Conservation (phyloP, 306 rosid species). For the Elaeagnus macrophylla region DNA sequence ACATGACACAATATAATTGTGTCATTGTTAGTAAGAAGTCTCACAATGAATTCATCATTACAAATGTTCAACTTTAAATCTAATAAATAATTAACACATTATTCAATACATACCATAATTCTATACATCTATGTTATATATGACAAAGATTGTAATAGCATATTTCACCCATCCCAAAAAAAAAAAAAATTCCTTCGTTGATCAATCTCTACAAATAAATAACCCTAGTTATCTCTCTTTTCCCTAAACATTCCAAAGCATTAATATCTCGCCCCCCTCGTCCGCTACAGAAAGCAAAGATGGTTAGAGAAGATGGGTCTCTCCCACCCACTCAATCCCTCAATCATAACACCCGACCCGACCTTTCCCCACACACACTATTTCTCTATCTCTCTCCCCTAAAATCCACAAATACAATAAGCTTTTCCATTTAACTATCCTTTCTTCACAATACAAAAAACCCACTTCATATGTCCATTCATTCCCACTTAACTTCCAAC, state of each 20-base stretch:
- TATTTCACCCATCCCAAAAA: too few relatives aligned
- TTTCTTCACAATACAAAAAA: constrained; percentile 41
- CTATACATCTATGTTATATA: too few relatives aligned
- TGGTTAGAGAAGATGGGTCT: constrained; percentile 44
- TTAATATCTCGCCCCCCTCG: constrained; percentile 74
- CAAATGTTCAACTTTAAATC: too few relatives aligned
- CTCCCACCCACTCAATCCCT: constrained; percentile 93
- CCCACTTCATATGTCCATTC: constrained; percentile 22
- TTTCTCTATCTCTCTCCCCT: constrained; percentile 8
- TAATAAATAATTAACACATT: too few relatives aligned
- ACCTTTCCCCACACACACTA: background rate
- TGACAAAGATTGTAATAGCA: too few relatives aligned
- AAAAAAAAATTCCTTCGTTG: too few relatives aligned
- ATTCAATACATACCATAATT: too few relatives aligned
- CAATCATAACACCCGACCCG: constrained; percentile 53
- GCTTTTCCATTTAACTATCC: background rate
- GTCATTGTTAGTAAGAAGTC: too few relatives aligned
- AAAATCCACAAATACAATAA: constrained; percentile 13
- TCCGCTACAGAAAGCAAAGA: constrained; percentile 72
- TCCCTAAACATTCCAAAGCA: constrained; percentile 44
- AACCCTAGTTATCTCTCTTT: constrained; percentile 1
- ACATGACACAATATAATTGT: too few relatives aligned
- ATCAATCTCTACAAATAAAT: background rate
- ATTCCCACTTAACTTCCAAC: constrained; percentile 51
- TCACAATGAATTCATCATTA: too few relatives aligned